Conservation (phyloP, 768 basidiomycete genomes). For the Mycena rebaudengoi region DNA sequence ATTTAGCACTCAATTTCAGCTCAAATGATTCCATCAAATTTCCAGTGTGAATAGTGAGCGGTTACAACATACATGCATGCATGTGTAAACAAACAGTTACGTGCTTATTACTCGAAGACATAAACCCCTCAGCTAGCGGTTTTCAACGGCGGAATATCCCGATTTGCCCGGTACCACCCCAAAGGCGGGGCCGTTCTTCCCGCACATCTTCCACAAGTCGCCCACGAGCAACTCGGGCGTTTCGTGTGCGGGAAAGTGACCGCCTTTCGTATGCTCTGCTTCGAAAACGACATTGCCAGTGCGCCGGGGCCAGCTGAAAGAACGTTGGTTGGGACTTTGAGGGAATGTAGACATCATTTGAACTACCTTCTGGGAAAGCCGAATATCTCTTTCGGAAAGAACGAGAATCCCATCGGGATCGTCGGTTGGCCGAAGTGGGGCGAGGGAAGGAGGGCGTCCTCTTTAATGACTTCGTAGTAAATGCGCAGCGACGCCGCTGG, state of each 20-base stretch:
- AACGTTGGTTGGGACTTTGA: background rate
- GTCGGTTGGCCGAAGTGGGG: background rate
- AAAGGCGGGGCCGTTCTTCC: background rate
- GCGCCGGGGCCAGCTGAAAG: background rate
- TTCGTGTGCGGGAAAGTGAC: conserved; percentile 9
- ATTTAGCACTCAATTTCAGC: too few relatives aligned
- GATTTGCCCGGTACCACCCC: background rate
- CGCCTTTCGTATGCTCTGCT: background rate
- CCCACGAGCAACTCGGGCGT: background rate
- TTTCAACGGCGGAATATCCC: too few relatives aligned
- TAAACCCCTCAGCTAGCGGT: too few relatives aligned
- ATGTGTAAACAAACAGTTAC: too few relatives aligned
- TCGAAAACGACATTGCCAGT: conserved; percentile 1
- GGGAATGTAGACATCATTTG: background rate
- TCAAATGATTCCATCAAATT: too few relatives aligned
- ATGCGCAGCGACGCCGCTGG: background rate
- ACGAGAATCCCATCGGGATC: background rate
- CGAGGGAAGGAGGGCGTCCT: background rate
- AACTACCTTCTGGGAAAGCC: background rate
- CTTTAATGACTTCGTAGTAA: conserved; percentile 1
- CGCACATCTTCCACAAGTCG: conserved; percentile 8
- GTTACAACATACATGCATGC: too few relatives aligned
- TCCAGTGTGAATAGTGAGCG: too few relatives aligned
- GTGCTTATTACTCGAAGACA: too few relatives aligned
- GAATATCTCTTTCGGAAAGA: background rate